phyloP scores from a whole-genome alignment of 1,284 basidiomycete genomes.

The Ustilago sp. region DNA sequence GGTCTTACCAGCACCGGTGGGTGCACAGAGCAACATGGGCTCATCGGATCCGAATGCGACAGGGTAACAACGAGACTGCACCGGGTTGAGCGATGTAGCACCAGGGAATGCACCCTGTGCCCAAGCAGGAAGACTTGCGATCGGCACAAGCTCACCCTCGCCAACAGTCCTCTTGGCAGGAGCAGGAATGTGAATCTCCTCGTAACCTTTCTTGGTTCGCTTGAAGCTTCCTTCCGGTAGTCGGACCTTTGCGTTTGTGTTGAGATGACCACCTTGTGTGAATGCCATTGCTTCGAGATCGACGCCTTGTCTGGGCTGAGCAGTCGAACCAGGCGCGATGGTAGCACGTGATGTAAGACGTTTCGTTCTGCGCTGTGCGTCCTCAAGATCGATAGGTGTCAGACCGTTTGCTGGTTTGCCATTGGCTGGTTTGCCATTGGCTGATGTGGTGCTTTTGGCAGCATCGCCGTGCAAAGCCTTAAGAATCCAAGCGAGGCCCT shows the following conservation, averaged over 20 bases:
- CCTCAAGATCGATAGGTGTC: constrained; percentile 81
- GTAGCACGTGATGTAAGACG: constrained; percentile 86
- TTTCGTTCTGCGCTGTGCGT: constrained; percentile 66
- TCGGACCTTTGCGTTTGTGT: constrained; percentile 98
- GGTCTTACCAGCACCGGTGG: constrained; percentile 99
- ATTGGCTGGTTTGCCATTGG: constrained; percentile 31
- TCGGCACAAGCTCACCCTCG: constrained; percentile 78
- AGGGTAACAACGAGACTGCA: constrained; percentile 79
- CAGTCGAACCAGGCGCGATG: constrained; percentile 84
- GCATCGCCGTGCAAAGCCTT: constrained; percentile 75
- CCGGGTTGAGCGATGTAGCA: constrained; percentile 84
- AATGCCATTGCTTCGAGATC: constrained; percentile 97
- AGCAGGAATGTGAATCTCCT: constrained; percentile 96
- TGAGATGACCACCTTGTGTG: constrained; percentile 92
- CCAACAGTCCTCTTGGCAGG: constrained; percentile 80
- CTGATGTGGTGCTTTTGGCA: constrained; percentile 9
- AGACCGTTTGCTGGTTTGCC: constrained; percentile 71
- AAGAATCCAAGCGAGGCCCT: constrained; percentile 94
- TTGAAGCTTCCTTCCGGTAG: constrained; percentile 98
- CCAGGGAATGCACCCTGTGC: constrained; percentile 72
- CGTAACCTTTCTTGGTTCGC: constrained; percentile 93
- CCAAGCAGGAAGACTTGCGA: constrained; percentile 85
- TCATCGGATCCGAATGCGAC: constrained; percentile 91
- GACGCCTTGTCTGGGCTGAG: constrained; percentile 83
- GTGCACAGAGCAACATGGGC: constrained; percentile 94